Conservation (phyloP, 768 basidiomycete species). For the Leccinum disarticulatum region DNA sequence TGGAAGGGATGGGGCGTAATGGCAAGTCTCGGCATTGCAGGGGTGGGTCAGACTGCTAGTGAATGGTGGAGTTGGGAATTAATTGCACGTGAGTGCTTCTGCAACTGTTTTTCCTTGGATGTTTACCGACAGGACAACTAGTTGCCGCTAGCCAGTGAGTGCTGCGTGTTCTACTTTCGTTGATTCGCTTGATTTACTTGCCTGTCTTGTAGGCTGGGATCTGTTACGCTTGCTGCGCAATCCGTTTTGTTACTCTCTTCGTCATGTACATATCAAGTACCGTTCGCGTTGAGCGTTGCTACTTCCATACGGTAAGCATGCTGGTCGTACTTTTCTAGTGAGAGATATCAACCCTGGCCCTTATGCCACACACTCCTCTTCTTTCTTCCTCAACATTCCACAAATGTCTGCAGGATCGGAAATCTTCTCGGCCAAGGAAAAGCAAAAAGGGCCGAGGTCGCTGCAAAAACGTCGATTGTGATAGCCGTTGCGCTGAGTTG, state of each 20-base stretch:
- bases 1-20: slow-evolving; percentile 70
- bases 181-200: slow-evolving; percentile 1
- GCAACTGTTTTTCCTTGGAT: background rate
- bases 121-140: slow-evolving; percentile 17
- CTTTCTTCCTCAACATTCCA: background rate
- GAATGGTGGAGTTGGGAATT: slow-evolving; percentile 99
- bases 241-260: slow-evolving; percentile 78
- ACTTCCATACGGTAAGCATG: slow-evolving; percentile 72
- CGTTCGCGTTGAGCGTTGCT: slow-evolving; percentile 80
- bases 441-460: slow-evolving; percentile 66
- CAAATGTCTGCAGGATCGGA: slow-evolving; percentile 57
- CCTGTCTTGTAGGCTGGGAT: slow-evolving; percentile 58
- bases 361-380: background rate
- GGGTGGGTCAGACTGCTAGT: slow-evolving; percentile 76
- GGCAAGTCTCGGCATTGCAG: slow-evolving; percentile 75
- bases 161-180: background rate
- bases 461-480: slow-evolving; percentile 62
- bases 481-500: slow-evolving; percentile 64
- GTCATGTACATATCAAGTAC: slow-evolving; percentile 79
- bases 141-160: slow-evolving; percentile 56
- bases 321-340: background rate
- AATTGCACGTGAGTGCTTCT: slow-evolving; percentile 43
- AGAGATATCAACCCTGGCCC: background rate
- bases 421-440: slow-evolving; percentile 85
- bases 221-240: slow-evolving; percentile 82